A percentile compares a stretch with the other conserved stretches of the same genome.
Conservation (phyloP, 2,329 filamentous ascomycete species). For the Colletotrichum brevisporum region DNA sequence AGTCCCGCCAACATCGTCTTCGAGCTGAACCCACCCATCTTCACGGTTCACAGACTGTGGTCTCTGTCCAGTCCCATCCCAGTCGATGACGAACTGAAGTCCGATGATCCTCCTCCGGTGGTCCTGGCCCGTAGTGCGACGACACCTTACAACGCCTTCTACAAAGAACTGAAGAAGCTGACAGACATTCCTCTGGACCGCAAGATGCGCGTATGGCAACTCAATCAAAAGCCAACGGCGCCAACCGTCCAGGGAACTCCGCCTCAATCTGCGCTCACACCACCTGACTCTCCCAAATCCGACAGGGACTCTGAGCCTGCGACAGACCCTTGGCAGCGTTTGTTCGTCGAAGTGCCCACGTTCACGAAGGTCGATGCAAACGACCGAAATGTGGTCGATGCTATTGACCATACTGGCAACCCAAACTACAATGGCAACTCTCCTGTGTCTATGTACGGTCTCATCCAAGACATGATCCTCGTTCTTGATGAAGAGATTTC, state of each 20-base stretch:
- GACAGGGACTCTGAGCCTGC: slow-evolving; percentile 47
- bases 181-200: slow-evolving; percentile 76
- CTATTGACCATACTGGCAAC: slow-evolving; percentile 78
- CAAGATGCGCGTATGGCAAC: slow-evolving; percentile 84
- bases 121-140: slow-evolving; percentile 80
- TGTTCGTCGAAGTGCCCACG: slow-evolving; percentile 64
- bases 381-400: slow-evolving; percentile 37
- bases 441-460: slow-evolving; percentile 74
- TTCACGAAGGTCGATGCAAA: slow-evolving; percentile 59
- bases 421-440: slow-evolving; percentile 82
- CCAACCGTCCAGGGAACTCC: slow-evolving; percentile 53
- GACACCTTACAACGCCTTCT: slow-evolving; percentile 79
- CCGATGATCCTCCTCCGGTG: slow-evolving; percentile 72
- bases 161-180: slow-evolving; percentile 79
- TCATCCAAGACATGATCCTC: slow-evolving; percentile 81
- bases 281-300: slow-evolving; percentile 56
- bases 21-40: slow-evolving; percentile 87
- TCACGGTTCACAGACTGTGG: slow-evolving; percentile 86
- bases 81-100: slow-evolving; percentile 71
- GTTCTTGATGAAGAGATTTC: slow-evolving; percentile 86
- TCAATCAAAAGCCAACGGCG: slow-evolving; percentile 60
- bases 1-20: slow-evolving; percentile 78
- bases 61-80: slow-evolving; percentile 70
- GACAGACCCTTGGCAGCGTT: slow-evolving; percentile 53
- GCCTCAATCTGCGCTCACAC: slow-evolving; percentile 54